Base-by-base conservation (phyloP, 345 rosid species). In the Litchi chinensis region DNA sequence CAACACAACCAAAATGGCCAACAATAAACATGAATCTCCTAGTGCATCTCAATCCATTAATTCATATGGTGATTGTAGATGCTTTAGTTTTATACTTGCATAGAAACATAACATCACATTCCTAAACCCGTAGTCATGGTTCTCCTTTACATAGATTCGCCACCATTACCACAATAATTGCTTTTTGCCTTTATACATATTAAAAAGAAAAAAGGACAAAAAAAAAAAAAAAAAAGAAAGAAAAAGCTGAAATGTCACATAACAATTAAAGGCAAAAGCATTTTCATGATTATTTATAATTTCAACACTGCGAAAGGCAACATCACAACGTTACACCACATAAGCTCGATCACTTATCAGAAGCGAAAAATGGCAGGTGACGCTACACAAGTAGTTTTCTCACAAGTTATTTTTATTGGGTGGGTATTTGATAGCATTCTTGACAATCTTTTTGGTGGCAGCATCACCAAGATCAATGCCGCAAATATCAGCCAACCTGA, bases 371-470 rank as follows among this genome's bases (percentile, higher is more conserved):
- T 57, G 37, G 76, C n/a, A 39, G 76, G 76, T 22, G 15, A 73
- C 21, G 37, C 37, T 43, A 18, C 63, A 57, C 9, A 57, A 50
- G 63, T 19, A 8, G 44, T 12, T 50, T 13, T 1, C n/a, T 84
- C 39, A 80, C 24, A 63, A 9, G 48, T 32, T 21, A 9, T 24
- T 66, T 24, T 65, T n/a, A 44, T 75, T 84, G 12, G 84, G 76
- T 11, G 87, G 90, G 82, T 88, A 88, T 66, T 88, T 88, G 83
- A 82, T 72, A 6, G 89, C 77, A 72, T 88, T 88, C 77, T 85
- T 86, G 54, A 80, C 79, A 65, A 88, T 74, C 73, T 88, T 88
- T 43, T 71, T 82, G 67, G 79, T 16, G 46, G 88, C 89, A 62
- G 89, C 89, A 39, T 79, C 81, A 52, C 73, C 84, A 9, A 88